phyloP scores from a whole-genome alignment of 192 early-diverging fungal species.

The Podila clonocystis region DNA sequence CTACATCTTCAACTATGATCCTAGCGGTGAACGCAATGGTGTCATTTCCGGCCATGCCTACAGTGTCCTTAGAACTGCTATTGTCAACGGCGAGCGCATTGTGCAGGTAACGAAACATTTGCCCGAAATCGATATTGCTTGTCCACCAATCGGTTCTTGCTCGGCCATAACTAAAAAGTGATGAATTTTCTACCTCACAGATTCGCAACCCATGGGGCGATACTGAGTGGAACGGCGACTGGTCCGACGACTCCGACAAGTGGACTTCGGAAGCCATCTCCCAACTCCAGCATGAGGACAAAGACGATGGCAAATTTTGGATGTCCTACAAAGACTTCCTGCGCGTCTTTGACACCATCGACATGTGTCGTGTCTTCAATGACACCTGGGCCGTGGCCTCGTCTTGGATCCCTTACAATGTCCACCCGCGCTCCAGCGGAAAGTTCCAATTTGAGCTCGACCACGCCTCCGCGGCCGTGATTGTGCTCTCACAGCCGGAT shows the following conservation, averaged over 20 bases:
- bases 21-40: constrained; percentile 16
- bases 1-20: constrained; percentile 8
- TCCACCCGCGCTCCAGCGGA: constrained; percentile 21
- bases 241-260: constrained; percentile 30
- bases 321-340: constrained; percentile 40
- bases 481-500: constrained; percentile 41
- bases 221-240: constrained; percentile 57
- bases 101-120: neutral
- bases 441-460: constrained; percentile 17
- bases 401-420: constrained; percentile 41
- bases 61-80: constrained; percentile 45
- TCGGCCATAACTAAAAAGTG: too few species aligned
- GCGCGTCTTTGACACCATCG: constrained; percentile 6
- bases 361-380: constrained; percentile 17
- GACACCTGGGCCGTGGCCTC: constrained; percentile 21
- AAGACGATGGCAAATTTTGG: constrained; percentile 41
- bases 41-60: constrained; percentile 53
- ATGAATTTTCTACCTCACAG: too few species aligned
- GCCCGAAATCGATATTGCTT: too few species aligned
- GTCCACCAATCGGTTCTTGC: too few species aligned
- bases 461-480: neutral
- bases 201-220: constrained; percentile 59
- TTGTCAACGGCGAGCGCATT: constrained; percentile 43
- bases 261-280: constrained; percentile 14
- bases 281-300: neutral